Evolutionary conservation across 352 stramenopile genomes (phyloP).

Genomic region (Globisporangium ultimum): DNA sequence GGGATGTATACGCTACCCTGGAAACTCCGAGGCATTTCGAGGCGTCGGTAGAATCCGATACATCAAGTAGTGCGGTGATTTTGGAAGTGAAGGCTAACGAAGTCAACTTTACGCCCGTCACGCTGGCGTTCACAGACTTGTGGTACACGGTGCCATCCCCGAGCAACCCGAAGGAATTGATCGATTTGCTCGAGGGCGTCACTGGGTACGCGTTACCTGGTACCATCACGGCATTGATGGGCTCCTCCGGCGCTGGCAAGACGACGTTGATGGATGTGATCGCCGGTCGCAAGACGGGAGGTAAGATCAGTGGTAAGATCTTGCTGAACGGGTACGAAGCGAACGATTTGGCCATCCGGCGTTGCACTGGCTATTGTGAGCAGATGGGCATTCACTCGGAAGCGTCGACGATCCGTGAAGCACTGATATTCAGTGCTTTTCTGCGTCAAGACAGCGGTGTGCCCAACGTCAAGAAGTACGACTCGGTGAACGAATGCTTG

Average conservation of each 20-base stretch:
- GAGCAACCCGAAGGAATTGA: conserved; percentile 24
- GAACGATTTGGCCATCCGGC: conserved; percentile 2
- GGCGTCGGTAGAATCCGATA: too few relatives aligned
- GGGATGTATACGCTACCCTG: too few relatives aligned
- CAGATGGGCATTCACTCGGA: conserved; percentile 81
- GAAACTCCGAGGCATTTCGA: too few relatives aligned
- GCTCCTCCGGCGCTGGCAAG: conserved; percentile 17
- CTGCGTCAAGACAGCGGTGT: too few relatives aligned
- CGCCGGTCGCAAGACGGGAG: conserved; percentile 43
- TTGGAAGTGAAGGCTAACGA: too few relatives aligned
- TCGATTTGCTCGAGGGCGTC: conserved; percentile 30
- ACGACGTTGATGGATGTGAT: conserved; percentile 89
- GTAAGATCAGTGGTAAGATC: conserved; percentile 85
- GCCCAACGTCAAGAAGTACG: too few relatives aligned
- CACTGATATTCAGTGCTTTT: too few relatives aligned
- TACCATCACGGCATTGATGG: conserved; percentile 38
- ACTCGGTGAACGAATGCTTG: too few relatives aligned
- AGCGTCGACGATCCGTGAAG: too few relatives aligned
- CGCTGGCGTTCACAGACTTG: conserved; percentile 29
- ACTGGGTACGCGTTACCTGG: conserved; percentile 24
- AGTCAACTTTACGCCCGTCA: too few relatives aligned
- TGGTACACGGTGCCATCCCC: conserved; percentile 28
- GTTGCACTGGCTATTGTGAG: conserved; percentile 24
- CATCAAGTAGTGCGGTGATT: too few relatives aligned
- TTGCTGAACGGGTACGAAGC: conserved; percentile 27